Conservation (phyloP, 2,329 filamentous ascomycete species). For the Thielaviopsis populi region DNA sequence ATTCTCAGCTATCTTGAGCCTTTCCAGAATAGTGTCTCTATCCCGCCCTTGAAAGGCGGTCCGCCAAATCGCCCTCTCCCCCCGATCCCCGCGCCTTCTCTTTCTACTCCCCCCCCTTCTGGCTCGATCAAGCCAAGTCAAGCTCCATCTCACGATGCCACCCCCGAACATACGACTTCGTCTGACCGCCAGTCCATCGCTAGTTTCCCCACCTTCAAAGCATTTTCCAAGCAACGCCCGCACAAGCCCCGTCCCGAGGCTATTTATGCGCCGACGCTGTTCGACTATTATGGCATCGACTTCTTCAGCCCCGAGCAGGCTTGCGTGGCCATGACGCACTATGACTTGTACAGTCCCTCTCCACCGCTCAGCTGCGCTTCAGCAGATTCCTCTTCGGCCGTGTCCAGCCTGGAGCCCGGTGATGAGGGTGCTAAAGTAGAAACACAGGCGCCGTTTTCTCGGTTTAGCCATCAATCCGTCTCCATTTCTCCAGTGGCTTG, state of each 20-base stretch:
- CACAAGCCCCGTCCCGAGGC: neutral
- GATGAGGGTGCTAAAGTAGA: neutral
- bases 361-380: neutral
- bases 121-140: neutral
- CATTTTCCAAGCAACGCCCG: neutral
- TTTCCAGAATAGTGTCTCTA: neutral
- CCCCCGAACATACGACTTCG: neutral
- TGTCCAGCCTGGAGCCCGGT: no score
- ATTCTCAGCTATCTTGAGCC: neutral
- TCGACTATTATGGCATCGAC: slow-evolving; percentile 6
- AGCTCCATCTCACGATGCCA: neutral
- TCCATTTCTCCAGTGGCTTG: neutral
- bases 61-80: neutral
- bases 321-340: slow-evolving; percentile 3
- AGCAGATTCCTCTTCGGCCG: neutral
- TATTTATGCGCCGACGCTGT: slow-evolving; percentile 11
- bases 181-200: neutral
- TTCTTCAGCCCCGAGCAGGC: slow-evolving; percentile 15
- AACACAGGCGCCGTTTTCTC: neutral
- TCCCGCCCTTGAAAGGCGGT: neutral
- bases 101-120: neutral
- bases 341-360: neutral
- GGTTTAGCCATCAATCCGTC: neutral
- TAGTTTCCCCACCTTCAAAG: neutral
- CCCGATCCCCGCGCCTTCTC: neutral